phyloP scores from a whole-genome alignment of 2,329 filamentous ascomycete genomes.

The Fusarium succisae region DNA sequence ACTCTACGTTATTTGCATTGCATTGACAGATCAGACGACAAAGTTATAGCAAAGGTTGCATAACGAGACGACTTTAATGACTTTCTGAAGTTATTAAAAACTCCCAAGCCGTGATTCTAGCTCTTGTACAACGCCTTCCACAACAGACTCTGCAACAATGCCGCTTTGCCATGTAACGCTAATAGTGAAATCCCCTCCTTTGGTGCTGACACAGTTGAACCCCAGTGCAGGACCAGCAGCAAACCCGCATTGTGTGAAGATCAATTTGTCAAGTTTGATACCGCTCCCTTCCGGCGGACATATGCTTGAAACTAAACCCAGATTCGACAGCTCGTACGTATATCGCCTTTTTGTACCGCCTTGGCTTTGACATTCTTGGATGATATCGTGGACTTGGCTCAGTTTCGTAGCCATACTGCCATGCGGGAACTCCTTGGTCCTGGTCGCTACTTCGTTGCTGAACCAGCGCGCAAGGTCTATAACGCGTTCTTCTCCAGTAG shows the following conservation, averaged over 20 bases:
- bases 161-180: constrained; percentile 17
- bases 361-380: not conserved
- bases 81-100: rapidly evolving
- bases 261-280: not conserved
- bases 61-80: no score
- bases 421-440: constrained; percentile 7
- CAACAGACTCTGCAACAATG: not conserved
- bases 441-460: not conserved
- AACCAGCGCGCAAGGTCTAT: not conserved
- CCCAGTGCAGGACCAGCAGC: constrained; percentile 9
- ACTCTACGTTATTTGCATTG: rapidly evolving
- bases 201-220: constrained; percentile 16
- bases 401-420: not conserved
- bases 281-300: rapidly evolving
- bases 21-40: rapidly evolving
- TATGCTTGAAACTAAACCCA: not conserved
- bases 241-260: constrained; percentile 19
- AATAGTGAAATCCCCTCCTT: not conserved
- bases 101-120: not conserved
- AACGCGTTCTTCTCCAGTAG: not conserved
- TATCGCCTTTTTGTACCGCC: not conserved
- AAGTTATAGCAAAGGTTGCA: no score
- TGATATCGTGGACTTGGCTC: not conserved
- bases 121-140: not conserved
- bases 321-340: constrained; percentile 27